A percentile compares a stretch with the other conserved stretches of the same genome.
These are phyloP conservation scores for Raphanus raphanistrum DNA, from an alignment of 345 rosid genomes.

Conservation along the genomic window DNA sequence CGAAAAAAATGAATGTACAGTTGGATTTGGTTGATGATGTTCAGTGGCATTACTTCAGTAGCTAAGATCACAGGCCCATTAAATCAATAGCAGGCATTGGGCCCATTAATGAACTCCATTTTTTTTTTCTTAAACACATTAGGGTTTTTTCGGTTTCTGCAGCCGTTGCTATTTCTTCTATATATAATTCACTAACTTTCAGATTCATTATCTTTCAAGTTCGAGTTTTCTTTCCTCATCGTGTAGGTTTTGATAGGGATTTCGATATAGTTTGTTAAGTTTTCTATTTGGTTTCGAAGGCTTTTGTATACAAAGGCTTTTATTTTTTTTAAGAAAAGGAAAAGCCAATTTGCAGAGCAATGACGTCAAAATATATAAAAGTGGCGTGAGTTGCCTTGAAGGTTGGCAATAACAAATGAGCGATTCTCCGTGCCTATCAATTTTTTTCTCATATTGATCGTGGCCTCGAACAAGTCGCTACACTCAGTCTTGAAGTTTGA, in stretches of 20 bases:
- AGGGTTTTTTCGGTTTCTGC: neutral
- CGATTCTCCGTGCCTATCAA: slow-evolving; percentile 46
- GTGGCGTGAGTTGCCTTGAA: slow-evolving; percentile 44
- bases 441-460: slow-evolving; percentile 6
- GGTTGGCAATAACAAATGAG: slow-evolving; percentile 38
- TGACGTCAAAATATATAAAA: slow-evolving; percentile 23
- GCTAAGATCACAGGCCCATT: neutral
- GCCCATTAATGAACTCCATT: neutral
- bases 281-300: neutral
- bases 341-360: slow-evolving; percentile 44
- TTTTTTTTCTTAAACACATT: neutral
- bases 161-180: neutral
- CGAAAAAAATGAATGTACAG: neutral
- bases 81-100: neutral
- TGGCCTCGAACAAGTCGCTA: slow-evolving; percentile 45
- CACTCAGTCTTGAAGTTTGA: too few species aligned
- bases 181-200: neutral
- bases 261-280: neutral
- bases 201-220: neutral
- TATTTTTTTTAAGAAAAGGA: neutral
- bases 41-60: neutral
- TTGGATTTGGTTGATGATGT: neutral
- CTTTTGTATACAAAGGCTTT: neutral
- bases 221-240: neutral
- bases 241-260: neutral